Evolutionary conservation across 2,329 filamentous ascomycete genomes (phyloP).

Genomic region (Dryadomyces quercivorus): DNA sequence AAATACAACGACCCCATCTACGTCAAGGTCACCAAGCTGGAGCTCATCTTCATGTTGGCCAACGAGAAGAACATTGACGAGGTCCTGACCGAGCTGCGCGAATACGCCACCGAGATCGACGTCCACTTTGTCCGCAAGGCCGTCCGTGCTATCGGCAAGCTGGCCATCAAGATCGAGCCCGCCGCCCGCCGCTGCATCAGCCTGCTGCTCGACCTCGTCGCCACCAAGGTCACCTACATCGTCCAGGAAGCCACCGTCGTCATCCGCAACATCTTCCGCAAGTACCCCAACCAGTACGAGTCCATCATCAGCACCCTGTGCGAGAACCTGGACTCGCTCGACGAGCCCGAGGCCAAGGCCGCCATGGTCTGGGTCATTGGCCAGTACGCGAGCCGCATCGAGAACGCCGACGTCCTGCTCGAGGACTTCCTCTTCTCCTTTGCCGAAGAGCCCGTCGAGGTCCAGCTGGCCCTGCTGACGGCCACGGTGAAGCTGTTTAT

Average conservation of each 20-base stretch:
- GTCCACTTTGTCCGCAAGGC: slow-evolving; percentile 98
- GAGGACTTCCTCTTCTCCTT: slow-evolving; percentile 95
- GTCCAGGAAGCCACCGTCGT: slow-evolving; percentile 98
- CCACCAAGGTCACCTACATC: slow-evolving; percentile 97
- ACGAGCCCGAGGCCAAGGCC: slow-evolving; percentile 95
- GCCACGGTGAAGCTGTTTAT: slow-evolving; percentile 98
- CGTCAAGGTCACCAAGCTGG: slow-evolving; percentile 96
- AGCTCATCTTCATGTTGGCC: slow-evolving; percentile 97
- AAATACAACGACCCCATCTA: slow-evolving; percentile 99
- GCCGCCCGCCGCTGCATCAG: slow-evolving; percentile 86
- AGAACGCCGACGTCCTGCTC: slow-evolving; percentile 86
- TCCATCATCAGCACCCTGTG: slow-evolving; percentile 93
- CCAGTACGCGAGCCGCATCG: slow-evolving; percentile 92
- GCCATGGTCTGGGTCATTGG: slow-evolving; percentile 99
- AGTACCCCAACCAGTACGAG: slow-evolving; percentile 98
- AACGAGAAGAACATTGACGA: slow-evolving; percentile 92
- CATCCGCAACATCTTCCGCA: slow-evolving; percentile 97
- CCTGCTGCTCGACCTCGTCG: slow-evolving; percentile 80
- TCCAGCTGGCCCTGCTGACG: slow-evolving; percentile 86
- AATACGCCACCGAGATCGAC: slow-evolving; percentile 97
- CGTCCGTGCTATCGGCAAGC: slow-evolving; percentile 90
- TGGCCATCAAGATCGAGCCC: slow-evolving; percentile 97
- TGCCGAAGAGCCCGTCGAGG: slow-evolving; percentile 86
- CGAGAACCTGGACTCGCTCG: slow-evolving; percentile 89
- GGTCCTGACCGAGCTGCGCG: slow-evolving; percentile 82